Conservation (phyloP, 805 yeast species). For the Priceomyces haplophilus region DNA sequence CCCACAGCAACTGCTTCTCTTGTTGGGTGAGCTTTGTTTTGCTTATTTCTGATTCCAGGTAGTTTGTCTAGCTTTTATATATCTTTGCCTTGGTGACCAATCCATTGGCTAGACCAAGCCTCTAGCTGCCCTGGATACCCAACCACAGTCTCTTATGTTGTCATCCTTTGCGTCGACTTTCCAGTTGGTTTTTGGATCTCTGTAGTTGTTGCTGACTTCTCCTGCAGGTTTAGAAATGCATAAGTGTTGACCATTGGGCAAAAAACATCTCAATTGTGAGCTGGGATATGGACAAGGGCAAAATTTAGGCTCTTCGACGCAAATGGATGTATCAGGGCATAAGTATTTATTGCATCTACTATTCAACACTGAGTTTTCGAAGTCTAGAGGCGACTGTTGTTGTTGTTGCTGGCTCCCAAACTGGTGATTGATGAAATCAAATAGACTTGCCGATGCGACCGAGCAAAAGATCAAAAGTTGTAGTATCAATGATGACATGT, state of each 20-base stretch:
- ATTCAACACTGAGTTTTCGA: constrained; percentile 37
- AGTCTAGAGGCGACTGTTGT: constrained; percentile 28
- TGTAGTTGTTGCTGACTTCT: constrained; percentile 28
- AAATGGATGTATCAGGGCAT: constrained; percentile 78
- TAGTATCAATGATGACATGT: not conserved
- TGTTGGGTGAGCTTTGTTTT: too few relatives aligned
- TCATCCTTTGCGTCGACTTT: constrained; percentile 49
- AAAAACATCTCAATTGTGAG: constrained; percentile 75
- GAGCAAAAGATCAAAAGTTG: not conserved
- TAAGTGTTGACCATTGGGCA: constrained; percentile 67
- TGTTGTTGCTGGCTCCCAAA: constrained; percentile 22
- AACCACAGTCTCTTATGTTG: constrained; percentile 72
- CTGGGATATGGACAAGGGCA: constrained; percentile 93
- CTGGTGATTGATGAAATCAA: constrained; percentile 32
- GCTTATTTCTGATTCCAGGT: too few relatives aligned
- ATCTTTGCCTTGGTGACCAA: too few relatives aligned
- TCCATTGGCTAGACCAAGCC: constrained; percentile 38
- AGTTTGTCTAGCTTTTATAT: too few relatives aligned
- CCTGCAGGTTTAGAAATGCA: constrained; percentile 83
- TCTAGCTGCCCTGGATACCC: constrained; percentile 71
- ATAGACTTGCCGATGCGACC: constrained; percentile 23
- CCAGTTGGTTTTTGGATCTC: constrained; percentile 43
- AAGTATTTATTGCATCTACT: constrained; percentile 60
- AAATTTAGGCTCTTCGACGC: constrained; percentile 65
- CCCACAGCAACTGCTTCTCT: too few relatives aligned